Base-by-base conservation (phyloP, 176 grass and related monocot species). In the Juncus effusus region DNA sequence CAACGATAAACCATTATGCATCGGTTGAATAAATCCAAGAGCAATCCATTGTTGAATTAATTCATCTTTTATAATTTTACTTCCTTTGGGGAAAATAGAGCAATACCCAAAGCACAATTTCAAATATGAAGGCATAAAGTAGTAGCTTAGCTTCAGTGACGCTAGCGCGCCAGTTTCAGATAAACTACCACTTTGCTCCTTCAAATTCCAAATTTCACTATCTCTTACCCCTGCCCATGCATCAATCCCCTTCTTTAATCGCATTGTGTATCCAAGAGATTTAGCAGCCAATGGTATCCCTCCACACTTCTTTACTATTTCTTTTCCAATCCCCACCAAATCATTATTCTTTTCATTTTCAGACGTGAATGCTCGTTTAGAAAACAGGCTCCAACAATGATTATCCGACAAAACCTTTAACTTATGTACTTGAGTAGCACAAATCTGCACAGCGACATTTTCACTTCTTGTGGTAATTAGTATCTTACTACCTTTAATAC, bases 201-300 rank as follows among this genome's bases (percentile, higher is more conserved):
- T 12, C 47, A 38, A 12, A 5, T 14, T 15, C 11, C 60, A 72
- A 42, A 77, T 36, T n/a, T 47, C 67, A 4, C 6, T 76, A 3
- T 80, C 73, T 71, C 73, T 65, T 6, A 76, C 12, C 2, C 9
- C 60, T 3, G 28, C 0, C 77, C 77, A 85, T 4, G 45, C 61
- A 44, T 9, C 54, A 52, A 71, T 60, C 3, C 0, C 56, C 8
- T 39, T 0, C 16, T 61, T 71, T 7, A 1, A 79, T 11, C 0
- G 6, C 41, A 73, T 52, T 0, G 9, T 75, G 42, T 54, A 40
- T 12, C 59, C 82, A 36, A 85, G 37, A 38, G 4, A 15, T 39
- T 72, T 76, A 3, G 69, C 58, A 8, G 72, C 77, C 59, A 85
- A 45, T 0, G 82, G 82, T 9, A 85, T 4, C 2, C 77, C 82